A percentile compares a stretch with the other conserved stretches of the same genome.
Evolutionary conservation across 768 basidiomycete genomes (phyloP).

Genomic region (Lentinula raphanica): DNA sequence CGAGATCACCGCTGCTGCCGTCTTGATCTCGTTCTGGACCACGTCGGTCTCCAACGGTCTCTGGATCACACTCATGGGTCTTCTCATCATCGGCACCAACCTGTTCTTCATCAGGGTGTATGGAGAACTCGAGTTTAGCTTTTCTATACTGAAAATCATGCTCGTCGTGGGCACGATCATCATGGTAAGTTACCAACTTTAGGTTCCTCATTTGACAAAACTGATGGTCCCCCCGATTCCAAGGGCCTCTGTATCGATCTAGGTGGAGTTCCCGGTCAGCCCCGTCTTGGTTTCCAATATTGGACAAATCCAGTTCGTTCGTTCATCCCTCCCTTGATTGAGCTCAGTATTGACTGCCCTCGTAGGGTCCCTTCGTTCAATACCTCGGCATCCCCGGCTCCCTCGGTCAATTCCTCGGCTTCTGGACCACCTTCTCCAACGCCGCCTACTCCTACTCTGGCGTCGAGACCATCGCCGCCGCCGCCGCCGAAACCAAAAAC

Average conservation of each 20-base stretch:
- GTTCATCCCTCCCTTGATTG: neutral
- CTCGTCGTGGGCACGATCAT: constrained; percentile 34
- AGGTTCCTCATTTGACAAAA: too few species aligned
- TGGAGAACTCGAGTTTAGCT: constrained; percentile 54
- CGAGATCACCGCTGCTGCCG: constrained; percentile 48
- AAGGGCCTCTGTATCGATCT: constrained; percentile 43
- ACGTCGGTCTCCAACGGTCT: constrained; percentile 7
- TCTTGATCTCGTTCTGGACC: constrained; percentile 45
- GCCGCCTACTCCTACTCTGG: constrained; percentile 65
- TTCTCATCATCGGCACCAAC: constrained; percentile 19
- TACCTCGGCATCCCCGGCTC: constrained; percentile 4
- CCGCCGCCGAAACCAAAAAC: constrained; percentile 54
- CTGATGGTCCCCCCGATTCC: neutral
- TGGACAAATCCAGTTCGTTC: constrained; percentile 29
- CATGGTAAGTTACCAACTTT: constrained; percentile 24
- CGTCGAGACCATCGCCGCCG: constrained; percentile 40
- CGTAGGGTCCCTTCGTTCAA: constrained; percentile 8
- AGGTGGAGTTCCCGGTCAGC: constrained; percentile 43
- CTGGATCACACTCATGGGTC: constrained; percentile 7
- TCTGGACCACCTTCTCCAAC: constrained; percentile 25
- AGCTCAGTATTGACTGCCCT: neutral
- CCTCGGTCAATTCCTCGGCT: constrained; percentile 47
- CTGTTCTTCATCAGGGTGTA: constrained; percentile 39
- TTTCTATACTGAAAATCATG: constrained; percentile 40
- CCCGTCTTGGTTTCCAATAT: constrained; percentile 40